phyloP scores from a whole-genome alignment of 495 filamentous ascomycete genomes.

The Xylaria curta region DNA sequence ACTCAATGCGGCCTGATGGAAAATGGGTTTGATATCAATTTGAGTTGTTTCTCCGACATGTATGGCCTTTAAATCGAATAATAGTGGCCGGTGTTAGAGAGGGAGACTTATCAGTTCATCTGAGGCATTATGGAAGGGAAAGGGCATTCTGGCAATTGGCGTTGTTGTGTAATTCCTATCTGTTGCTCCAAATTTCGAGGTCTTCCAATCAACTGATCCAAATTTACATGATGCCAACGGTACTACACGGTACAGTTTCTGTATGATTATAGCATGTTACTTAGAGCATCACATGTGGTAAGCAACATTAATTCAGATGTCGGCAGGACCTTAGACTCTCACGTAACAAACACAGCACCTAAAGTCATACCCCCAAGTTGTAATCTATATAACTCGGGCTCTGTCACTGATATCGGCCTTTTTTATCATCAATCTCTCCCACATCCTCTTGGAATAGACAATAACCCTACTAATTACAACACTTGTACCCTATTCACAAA shows the following conservation, averaged over 20 bases:
- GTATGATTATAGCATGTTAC: neutral
- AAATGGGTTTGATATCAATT: too few species aligned
- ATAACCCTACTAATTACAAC: neutral
- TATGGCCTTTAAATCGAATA: too few species aligned
- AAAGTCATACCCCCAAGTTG: neutral
- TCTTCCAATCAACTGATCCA: neutral
- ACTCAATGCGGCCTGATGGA: too few species aligned
- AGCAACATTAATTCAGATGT: neutral
- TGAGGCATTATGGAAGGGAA: too few species aligned
- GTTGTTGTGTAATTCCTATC: neutral
- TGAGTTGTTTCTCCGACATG: too few species aligned
- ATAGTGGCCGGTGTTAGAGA: too few species aligned
- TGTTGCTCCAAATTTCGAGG: neutral
- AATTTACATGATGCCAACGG: neutral
- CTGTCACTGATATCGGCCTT: neutral
- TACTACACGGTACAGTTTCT: neutral
- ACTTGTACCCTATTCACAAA: neutral
- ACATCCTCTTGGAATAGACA: neutral
- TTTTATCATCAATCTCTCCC: neutral
- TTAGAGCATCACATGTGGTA: neutral
- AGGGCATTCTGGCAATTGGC: too few species aligned
- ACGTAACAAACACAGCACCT: neutral
- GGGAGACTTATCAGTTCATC: too few species aligned
- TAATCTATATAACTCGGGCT: neutral
- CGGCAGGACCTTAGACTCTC: neutral